Evolutionary conservation across 768 basidiomycete species (phyloP), one percentile per base, ranked within the genome.

Genomic region (Artomyces pyxidatus): DNA sequence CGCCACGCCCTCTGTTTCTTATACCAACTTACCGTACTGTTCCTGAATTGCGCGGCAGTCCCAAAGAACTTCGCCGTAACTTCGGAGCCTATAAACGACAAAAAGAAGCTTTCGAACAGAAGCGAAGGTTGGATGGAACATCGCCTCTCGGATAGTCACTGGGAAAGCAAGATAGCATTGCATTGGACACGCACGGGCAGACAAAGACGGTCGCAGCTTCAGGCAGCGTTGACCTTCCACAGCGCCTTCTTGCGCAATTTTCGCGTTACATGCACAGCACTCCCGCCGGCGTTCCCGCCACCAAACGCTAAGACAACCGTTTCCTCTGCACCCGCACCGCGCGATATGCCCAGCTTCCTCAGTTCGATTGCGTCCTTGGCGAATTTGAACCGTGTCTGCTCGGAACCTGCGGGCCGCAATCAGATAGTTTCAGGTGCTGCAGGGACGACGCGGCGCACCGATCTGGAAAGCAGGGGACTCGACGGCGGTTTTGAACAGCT

Each of bases 301-400:
- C 87, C 87, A 68, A 93, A 91, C 30, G 88, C 89, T 57, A 94
- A 73, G 45, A 95, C 90, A 37, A 94, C 90, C n/a, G 87, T 88
- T 68, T 93, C 90, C 65, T 88, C 87, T 51, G 79, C 81, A 48
- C 84, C 81, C 53, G 75, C 69, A 46, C 80, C 83, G 53, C 82
- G 79, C 40, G 80, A 76, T 61, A 81, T 75, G n/a, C 81, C 81
- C 61, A 79, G 80, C 67, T 89, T 94, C 58, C 91, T 76, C 59
- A 83, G 59, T 59, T 88, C 85, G 59, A 94, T 85, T 11, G 83
- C 88, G 55, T 89, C 88, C 66, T 93, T 94, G 3, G 90, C 89
- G 67, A 94, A 94, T 60, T 85, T 85, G 71, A 93, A 96, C 40
- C 91, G 81, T 52, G 81, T 78, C 63, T 93, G 90, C 67, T 88